Evolutionary conservation across 176 grass and related monocot genomes (phyloP).

Genomic region (Rhipidocladum racemiflorum): DNA sequence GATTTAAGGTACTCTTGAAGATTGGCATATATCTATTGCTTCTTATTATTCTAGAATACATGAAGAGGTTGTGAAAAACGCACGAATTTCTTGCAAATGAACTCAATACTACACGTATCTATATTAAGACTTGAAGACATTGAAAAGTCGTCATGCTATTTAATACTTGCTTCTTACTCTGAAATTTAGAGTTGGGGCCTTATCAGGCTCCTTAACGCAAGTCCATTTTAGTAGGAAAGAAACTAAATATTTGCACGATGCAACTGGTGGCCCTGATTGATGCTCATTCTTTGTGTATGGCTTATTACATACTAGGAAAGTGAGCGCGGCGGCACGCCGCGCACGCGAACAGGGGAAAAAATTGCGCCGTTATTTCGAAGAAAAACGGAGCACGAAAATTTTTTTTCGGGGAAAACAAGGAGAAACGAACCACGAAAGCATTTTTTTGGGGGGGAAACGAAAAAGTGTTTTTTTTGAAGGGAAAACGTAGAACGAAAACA

Average conservation of each 20-base stretch:
- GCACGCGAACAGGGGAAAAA: no score
- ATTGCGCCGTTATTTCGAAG: no score
- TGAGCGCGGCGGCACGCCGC: no score
- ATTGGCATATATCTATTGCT: neutral
- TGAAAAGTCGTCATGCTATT: neutral
- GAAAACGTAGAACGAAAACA: no score
- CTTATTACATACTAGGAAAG: neutral
- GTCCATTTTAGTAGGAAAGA: neutral
- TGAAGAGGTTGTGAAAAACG: neutral
- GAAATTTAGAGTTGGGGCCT: neutral
- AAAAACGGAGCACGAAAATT: no score
- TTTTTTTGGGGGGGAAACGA: no score
- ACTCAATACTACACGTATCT: neutral
- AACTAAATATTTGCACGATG: neutral
- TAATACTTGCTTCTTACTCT: neutral
- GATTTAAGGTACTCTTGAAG: constrained; percentile 40
- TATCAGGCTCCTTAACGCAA: neutral
- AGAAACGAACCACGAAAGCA: no score
- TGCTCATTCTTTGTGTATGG: neutral
- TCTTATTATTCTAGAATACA: neutral
- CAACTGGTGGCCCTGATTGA: neutral
- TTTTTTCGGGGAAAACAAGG: no score
- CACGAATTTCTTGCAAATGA: neutral
- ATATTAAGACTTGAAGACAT: neutral
- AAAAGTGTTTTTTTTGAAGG: no score